Evolutionary conservation across 2,329 filamentous ascomycete genomes (phyloP).

Genomic region (Teratosphaeria gauchensis): DNA sequence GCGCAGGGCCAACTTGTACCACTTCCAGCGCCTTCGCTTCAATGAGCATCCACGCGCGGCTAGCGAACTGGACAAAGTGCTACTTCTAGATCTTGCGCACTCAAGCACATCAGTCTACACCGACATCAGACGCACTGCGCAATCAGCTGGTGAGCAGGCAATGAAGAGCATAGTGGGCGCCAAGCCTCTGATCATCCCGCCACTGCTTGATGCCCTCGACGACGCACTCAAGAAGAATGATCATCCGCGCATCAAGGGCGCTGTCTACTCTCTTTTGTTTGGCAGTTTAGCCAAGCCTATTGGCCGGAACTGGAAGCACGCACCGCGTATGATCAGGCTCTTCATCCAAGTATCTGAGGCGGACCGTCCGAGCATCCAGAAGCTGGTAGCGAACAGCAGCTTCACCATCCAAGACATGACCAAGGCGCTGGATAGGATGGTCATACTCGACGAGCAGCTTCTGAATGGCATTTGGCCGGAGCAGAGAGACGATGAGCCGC

Average conservation of each 20-base stretch:
- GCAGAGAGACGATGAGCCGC: neutral
- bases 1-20: conserved; percentile 87
- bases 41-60: conserved; percentile 82
- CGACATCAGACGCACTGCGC: conserved; percentile 88
- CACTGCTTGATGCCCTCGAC: conserved; percentile 69
- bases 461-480: conserved; percentile 62
- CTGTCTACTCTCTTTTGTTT: conserved; percentile 81
- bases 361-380: conserved; percentile 91
- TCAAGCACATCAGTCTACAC: conserved; percentile 88
- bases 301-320: conserved; percentile 87
- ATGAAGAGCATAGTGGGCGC: conserved; percentile 85
- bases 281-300: conserved; percentile 82
- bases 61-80: conserved; percentile 75
- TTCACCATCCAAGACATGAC: conserved; percentile 89
- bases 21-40: conserved; percentile 85
- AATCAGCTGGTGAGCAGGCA: conserved; percentile 84
- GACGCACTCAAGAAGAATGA: conserved; percentile 70
- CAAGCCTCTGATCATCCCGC: conserved; percentile 78
- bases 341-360: conserved; percentile 85
- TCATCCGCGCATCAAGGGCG: conserved; percentile 87
- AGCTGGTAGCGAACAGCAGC: conserved; percentile 68
- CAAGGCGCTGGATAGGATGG: conserved; percentile 75
- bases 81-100: conserved; percentile 79
- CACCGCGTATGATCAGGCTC: conserved; percentile 75
- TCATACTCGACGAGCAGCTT: conserved; percentile 63